These are phyloP conservation scores for Colletotrichum sublineola DNA, from an alignment of 2,329 filamentous ascomycete species.

Conservation along the genomic window DNA sequence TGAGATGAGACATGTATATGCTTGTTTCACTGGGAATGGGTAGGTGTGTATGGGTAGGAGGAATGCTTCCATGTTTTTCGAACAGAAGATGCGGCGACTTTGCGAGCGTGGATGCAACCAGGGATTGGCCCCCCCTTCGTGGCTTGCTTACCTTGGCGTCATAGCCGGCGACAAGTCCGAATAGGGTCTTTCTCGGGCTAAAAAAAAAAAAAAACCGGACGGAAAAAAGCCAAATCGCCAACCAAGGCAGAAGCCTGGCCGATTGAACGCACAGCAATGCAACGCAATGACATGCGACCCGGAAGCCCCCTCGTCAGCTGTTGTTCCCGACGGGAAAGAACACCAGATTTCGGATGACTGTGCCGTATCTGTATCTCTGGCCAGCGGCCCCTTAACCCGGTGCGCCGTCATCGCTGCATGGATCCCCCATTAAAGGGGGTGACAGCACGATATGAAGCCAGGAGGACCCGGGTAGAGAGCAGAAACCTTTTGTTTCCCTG, in stretches of 20 bases:
- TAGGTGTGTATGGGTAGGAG: not conserved
- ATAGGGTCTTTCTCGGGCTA: constrained; percentile 16
- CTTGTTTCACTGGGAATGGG: constrained; percentile 5
- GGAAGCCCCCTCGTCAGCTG: not conserved
- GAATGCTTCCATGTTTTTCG: constrained; percentile 15
- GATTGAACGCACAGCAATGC: constrained; percentile 7
- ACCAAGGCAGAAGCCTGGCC: constrained; percentile 31
- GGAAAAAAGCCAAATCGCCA: not conserved
- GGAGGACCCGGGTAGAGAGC: constrained; percentile 20
- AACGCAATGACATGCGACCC: constrained; percentile 30
- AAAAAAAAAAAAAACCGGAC: not conserved
- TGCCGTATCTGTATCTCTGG: constrained; percentile 34
- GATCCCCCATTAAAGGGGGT: constrained; percentile 32
- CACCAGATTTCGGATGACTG: constrained; percentile 34
- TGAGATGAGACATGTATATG: constrained; percentile 23
- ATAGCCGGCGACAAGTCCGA: constrained; percentile 11
- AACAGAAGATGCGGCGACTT: constrained; percentile 5
- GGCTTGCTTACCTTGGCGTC: not conserved
- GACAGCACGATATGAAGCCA: constrained; percentile 26
- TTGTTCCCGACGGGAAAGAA: constrained; percentile 14
- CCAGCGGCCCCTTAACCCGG: constrained; percentile 36
- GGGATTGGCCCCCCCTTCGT: not conserved
- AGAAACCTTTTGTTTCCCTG: constrained; percentile 32
- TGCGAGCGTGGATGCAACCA: constrained; percentile 7
- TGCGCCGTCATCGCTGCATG: constrained; percentile 32